Conservation (phyloP, 208 protist genomes). For the Lotmaria passim region DNA sequence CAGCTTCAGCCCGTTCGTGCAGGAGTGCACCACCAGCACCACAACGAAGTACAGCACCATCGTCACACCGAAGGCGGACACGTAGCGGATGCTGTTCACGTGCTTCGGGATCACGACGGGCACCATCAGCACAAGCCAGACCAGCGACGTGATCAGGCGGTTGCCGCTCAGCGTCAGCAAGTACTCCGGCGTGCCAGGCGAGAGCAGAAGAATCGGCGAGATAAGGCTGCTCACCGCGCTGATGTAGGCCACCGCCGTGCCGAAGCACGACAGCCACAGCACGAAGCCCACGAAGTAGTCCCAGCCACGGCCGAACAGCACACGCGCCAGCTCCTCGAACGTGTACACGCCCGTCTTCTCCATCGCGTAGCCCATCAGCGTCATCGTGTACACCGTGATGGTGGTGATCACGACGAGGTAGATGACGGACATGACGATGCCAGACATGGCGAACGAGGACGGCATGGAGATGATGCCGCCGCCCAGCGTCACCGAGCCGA, state of each 20-base stretch:
- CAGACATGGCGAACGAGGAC: conserved; percentile 51
- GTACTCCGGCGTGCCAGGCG: conserved; percentile 42
- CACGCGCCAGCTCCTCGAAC: conserved; percentile 59
- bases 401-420: conserved; percentile 57
- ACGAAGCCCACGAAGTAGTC: conserved; percentile 78
- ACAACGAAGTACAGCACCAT: conserved; percentile 81
- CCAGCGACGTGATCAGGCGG: conserved; percentile 42
- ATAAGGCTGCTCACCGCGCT: conserved; percentile 67
- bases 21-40: conserved; percentile 59
- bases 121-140: conserved; percentile 69
- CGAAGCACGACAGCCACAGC: conserved; percentile 66
- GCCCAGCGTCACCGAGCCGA: conserved; percentile 68
- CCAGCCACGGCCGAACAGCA: conserved; percentile 52
- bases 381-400: conserved; percentile 65
- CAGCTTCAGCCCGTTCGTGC: conserved; percentile 44
- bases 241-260: conserved; percentile 78
- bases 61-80: conserved; percentile 63
- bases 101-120: conserved; percentile 72
- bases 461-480: conserved; percentile 68
- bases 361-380: conserved; percentile 56
- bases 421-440: conserved; percentile 63
- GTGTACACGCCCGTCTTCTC: conserved; percentile 53
- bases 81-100: conserved; percentile 83
- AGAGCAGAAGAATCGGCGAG: conserved; percentile 47
- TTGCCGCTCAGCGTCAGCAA: conserved; percentile 38